phyloP scores from a whole-genome alignment of 2,329 filamentous ascomycete species.

The Pseudocercospora vitis region DNA sequence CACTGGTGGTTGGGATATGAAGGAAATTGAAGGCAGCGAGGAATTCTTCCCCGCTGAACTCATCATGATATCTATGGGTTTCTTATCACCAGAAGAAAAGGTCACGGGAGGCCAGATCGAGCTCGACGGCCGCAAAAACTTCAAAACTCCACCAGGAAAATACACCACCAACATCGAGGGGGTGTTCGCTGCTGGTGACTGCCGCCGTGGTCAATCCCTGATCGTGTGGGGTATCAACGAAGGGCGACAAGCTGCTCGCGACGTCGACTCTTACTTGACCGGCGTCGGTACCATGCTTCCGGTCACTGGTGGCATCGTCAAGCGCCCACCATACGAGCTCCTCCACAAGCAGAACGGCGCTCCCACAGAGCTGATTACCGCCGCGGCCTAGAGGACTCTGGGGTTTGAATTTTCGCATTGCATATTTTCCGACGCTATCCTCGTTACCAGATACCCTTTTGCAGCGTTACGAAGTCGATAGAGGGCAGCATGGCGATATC shows the following conservation, averaged over 20 bases:
- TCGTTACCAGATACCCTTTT: slow-evolving; percentile 33
- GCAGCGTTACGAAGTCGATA: slow-evolving; percentile 25
- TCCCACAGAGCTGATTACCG: slow-evolving; percentile 39
- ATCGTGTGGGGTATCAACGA: slow-evolving; percentile 99
- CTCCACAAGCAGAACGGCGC: slow-evolving; percentile 48
- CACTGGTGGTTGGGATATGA: slow-evolving; percentile 96
- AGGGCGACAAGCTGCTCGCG: slow-evolving; percentile 85
- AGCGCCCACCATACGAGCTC: slow-evolving; percentile 73
- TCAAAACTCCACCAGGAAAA: slow-evolving; percentile 86
- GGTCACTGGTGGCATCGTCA: slow-evolving; percentile 89
- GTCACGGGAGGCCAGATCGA: slow-evolving; percentile 85
- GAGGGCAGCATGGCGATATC: slow-evolving; percentile 18
- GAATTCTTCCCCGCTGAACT: slow-evolving; percentile 96
- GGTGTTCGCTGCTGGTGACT: slow-evolving; percentile 92
- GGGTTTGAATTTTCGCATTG: slow-evolving; percentile 12
- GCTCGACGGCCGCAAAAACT: slow-evolving; percentile 89
- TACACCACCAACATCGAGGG: slow-evolving; percentile 86
- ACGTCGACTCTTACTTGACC: slow-evolving; percentile 86
- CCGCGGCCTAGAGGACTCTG: slow-evolving; percentile 26
- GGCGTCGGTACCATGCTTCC: slow-evolving; percentile 73
- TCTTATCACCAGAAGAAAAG: slow-evolving; percentile 88
- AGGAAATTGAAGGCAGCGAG: slow-evolving; percentile 89
- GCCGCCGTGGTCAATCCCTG: slow-evolving; percentile 87
- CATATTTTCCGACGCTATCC: slow-evolving; percentile 17
- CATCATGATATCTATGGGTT: slow-evolving; percentile 94